phyloP scores from a whole-genome alignment of 106 monocot genomes.

The Vanilla planifolia region DNA sequence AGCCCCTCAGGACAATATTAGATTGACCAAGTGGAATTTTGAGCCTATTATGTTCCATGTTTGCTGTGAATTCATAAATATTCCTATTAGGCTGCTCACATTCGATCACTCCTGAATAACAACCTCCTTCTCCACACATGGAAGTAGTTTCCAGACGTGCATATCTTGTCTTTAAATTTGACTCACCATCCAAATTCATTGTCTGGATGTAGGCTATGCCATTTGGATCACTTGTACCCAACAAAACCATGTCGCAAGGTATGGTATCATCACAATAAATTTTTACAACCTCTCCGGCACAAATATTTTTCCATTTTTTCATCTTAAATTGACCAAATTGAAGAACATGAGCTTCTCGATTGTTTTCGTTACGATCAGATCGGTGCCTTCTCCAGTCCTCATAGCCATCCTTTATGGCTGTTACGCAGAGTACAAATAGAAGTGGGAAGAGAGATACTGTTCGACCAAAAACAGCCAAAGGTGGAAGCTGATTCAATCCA shows the following conservation, averaged over 20 bases:
- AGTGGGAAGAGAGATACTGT: slow-evolving; percentile 96
- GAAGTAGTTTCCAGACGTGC: slow-evolving; percentile 79
- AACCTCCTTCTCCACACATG: slow-evolving; percentile 40
- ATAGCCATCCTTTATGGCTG: slow-evolving; percentile 98
- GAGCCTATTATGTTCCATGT: slow-evolving; percentile 81
- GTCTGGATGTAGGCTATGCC: slow-evolving; percentile 98
- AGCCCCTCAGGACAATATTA: slow-evolving; percentile 91
- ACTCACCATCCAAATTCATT: slow-evolving; percentile 99
- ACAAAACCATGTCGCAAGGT: slow-evolving; percentile 89
- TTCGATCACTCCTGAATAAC: slow-evolving; percentile 69
- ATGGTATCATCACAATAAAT: slow-evolving; percentile 76
- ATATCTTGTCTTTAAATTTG: slow-evolving; percentile 95
- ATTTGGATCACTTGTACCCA: slow-evolving; percentile 89
- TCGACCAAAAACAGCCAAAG: slow-evolving; percentile 94
- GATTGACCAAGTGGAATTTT: slow-evolving; percentile 87
- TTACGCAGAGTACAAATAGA: slow-evolving; percentile 91
- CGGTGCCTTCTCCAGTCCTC: slow-evolving; percentile 97
- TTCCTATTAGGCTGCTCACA: slow-evolving; percentile 98
- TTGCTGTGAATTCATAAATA: slow-evolving; percentile 91
- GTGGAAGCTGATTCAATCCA: slow-evolving; percentile 96
- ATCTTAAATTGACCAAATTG: slow-evolving; percentile 60
- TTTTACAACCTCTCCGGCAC: slow-evolving; percentile 88
- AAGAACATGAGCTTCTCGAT: slow-evolving; percentile 63
- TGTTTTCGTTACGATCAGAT: slow-evolving; percentile 93
- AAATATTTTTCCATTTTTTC: slow-evolving; percentile 87